Evolutionary conservation across 2,329 filamentous ascomycete genomes (phyloP).

Genomic region (Pyrenochaeta sp.): DNA sequence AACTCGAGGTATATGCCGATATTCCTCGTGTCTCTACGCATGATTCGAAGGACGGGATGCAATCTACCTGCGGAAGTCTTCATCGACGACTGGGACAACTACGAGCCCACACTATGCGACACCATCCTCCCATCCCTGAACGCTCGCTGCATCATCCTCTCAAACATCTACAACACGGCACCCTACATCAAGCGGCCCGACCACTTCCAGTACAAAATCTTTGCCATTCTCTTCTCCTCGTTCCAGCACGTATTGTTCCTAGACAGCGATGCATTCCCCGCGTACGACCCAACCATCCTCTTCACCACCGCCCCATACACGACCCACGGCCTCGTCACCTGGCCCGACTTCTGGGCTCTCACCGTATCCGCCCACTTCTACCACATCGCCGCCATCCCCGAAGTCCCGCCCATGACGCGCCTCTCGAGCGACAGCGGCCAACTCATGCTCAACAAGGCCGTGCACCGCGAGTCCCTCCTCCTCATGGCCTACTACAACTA

Average conservation of each 20-base stretch:
- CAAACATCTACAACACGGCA: conserved; percentile 28
- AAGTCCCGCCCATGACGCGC: conserved; percentile 35
- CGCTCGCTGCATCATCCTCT: conserved; percentile 48
- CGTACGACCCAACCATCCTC: conserved; percentile 54
- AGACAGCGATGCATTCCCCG: conserved; percentile 64
- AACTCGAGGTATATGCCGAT: conserved; percentile 58
- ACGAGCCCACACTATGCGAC: conserved; percentile 50
- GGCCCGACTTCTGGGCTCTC: conserved; percentile 63
- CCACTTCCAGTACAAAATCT: conserved; percentile 63
- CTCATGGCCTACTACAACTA: conserved; percentile 64
- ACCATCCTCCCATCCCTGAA: conserved; percentile 47
- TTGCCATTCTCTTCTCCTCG: conserved; percentile 65
- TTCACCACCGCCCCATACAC: conserved; percentile 62
- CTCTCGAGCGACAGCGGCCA: conserved; percentile 59
- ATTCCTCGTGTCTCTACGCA: conserved; percentile 59
- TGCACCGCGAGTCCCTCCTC: conserved; percentile 56
- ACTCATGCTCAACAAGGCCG: conserved; percentile 57
- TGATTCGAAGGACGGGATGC: conserved; percentile 61
- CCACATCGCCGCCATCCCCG: conserved; percentile 51
- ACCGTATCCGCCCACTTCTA: conserved; percentile 56
- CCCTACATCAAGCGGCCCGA: conserved; percentile 19
- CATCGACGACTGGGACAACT: conserved; percentile 45
- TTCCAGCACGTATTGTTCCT: conserved; percentile 67
- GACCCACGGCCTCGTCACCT: conserved; percentile 62
- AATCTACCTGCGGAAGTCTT: conserved; percentile 58